phyloP scores from a whole-genome alignment of 192 early-diverging fungal genomes.

The Coemansia javaensis region DNA sequence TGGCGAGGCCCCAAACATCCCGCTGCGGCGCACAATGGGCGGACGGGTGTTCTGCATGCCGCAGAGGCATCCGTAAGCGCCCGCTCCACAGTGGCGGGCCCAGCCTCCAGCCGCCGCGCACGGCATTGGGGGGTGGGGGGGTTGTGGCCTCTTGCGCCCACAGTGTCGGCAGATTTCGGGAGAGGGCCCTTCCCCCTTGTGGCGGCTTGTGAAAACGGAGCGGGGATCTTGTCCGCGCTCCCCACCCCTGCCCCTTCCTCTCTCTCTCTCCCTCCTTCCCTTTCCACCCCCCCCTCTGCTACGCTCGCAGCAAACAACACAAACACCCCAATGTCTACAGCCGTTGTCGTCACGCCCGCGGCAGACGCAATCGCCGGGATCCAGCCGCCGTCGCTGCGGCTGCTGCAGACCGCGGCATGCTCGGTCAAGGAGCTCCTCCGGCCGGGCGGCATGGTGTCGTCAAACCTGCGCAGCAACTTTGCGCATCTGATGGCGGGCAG shows the following conservation, averaged over 20 bases:
- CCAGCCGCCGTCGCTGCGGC: constrained; percentile 8
- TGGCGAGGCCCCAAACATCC: too few relatives aligned
- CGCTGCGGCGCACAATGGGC: too few relatives aligned
- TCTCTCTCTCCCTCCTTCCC: neutral
- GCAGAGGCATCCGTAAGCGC: too few relatives aligned
- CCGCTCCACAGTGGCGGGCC: too few relatives aligned
- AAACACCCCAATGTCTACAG: neutral
- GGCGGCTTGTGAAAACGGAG: neutral
- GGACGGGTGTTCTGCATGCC: too few relatives aligned
- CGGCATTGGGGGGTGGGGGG: too few relatives aligned
- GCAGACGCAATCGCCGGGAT: neutral
- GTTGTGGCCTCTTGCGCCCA: too few relatives aligned
- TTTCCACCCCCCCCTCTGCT: neutral
- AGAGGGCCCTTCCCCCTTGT: too few relatives aligned
- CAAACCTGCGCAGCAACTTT: constrained; percentile 26
- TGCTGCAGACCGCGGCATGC: constrained; percentile 26
- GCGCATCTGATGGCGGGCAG: constrained; percentile 13
- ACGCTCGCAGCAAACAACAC: too few relatives aligned
- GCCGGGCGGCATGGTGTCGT: constrained; percentile 11
- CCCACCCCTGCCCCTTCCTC: neutral
- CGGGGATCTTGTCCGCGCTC: neutral
- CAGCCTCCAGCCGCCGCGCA: too few relatives aligned
- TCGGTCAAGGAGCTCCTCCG: constrained; percentile 37
- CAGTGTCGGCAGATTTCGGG: too few relatives aligned
- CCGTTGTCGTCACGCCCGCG: neutral